These are phyloP conservation scores for Isoetes engelmannii DNA, from an alignment of 83 land plant species.

Conservation along the genomic window DNA sequence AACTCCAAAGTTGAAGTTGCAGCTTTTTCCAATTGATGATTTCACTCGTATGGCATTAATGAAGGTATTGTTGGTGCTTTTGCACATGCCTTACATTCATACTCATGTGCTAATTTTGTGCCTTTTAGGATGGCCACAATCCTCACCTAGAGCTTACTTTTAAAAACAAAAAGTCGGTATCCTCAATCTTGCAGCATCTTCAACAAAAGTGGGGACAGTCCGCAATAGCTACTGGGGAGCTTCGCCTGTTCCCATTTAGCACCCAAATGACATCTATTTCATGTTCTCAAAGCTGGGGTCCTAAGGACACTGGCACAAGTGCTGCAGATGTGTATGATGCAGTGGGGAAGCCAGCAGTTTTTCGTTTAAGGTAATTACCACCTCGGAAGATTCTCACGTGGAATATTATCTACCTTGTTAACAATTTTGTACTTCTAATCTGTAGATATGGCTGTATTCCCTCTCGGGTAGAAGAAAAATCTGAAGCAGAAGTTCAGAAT, in stretches of 20 bases:
- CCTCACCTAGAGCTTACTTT: constrained; percentile 77
- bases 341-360: no score
- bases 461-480: no score
- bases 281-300: constrained; percentile 39
- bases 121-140: constrained; percentile 70
- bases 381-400: no score
- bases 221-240: constrained; percentile 51
- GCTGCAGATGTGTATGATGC: constrained; percentile 3
- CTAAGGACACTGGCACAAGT: constrained; percentile 25
- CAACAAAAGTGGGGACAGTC: constrained; percentile 67
- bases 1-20: constrained; percentile 55
- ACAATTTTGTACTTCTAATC: no score
- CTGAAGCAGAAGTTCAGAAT: no score
- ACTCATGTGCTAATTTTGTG: constrained; percentile 1
- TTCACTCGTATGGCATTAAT: constrained; percentile 55
- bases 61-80: constrained; percentile 40
- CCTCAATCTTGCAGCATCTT: constrained; percentile 71
- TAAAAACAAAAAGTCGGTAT: constrained; percentile 58
- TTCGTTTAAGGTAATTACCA: no score
- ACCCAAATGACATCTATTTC: constrained; percentile 19
- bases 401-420: no score
- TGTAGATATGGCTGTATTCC: no score
- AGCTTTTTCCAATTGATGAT: constrained; percentile 73
- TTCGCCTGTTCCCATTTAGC: constrained; percentile 44
- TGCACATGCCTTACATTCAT: not conserved